Conservation (phyloP, 208 protist species). For the Acanthamoeba divionensis region DNA sequence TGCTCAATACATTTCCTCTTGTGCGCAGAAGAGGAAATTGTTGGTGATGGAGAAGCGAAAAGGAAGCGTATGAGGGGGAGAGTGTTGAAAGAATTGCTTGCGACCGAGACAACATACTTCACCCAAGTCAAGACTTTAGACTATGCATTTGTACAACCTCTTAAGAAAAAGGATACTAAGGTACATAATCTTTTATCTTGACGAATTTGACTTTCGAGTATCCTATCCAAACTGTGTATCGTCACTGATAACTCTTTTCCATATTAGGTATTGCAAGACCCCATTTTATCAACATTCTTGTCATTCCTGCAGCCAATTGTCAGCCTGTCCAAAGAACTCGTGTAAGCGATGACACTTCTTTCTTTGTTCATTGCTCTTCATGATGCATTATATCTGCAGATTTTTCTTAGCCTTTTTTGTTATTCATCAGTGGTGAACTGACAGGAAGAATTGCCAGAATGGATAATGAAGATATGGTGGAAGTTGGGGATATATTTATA, state of each 20-base stretch:
- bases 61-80: neutral
- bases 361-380: neutral
- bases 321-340: neutral
- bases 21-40: neutral
- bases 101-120: conserved; percentile 8
- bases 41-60: neutral
- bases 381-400: neutral
- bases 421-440: neutral
- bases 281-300: neutral
- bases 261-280: neutral
- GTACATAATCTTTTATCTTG: neutral
- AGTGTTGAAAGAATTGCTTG: neutral
- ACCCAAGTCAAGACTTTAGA: conserved; percentile 1
- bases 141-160: neutral
- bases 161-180: neutral
- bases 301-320: neutral
- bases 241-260: neutral
- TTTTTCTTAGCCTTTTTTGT: neutral
- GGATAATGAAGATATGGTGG: neutral
- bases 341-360: neutral
- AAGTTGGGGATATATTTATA: neutral
- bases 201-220: too few relatives aligned
- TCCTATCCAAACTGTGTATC: neutral
- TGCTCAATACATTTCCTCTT: neutral
- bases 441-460: neutral